These are phyloP conservation scores for Sergeia podlipaevii DNA, from an alignment of 208 protist genomes.

Conservation along the genomic window DNA sequence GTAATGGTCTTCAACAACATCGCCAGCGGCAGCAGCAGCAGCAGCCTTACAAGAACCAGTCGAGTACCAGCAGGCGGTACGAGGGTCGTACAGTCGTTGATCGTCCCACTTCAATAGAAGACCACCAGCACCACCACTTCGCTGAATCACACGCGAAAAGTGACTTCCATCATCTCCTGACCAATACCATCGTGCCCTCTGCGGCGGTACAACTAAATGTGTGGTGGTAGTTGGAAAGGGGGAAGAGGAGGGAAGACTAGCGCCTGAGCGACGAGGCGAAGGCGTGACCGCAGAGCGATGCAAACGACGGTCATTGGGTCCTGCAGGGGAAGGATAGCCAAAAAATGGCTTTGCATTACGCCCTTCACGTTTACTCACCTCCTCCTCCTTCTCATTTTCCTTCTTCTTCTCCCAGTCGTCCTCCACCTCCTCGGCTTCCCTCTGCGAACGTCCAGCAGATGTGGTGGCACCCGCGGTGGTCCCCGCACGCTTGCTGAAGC, in stretches of 20 bases:
- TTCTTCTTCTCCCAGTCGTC: too few relatives aligned
- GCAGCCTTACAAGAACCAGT: conserved; percentile 19
- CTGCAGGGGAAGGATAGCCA: too few relatives aligned
- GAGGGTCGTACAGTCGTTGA: conserved; percentile 26
- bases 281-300: too few relatives aligned
- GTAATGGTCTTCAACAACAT: background rate
- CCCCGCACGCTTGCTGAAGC: conserved; percentile 14
- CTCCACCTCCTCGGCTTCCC: too few relatives aligned
- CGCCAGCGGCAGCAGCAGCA: background rate
- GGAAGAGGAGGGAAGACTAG: background rate
- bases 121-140: background rate
- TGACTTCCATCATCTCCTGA: conserved; percentile 11
- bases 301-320: too few relatives aligned
- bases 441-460: background rate
- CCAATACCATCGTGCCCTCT: conserved; percentile 28
- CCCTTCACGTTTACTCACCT: background rate
- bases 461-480: background rate
- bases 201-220: conserved; percentile 1
- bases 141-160: conserved; percentile 4
- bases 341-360: too few relatives aligned
- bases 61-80: conserved; percentile 46
- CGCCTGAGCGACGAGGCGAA: too few relatives aligned
- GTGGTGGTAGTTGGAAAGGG: conserved; percentile 8
- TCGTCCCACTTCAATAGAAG: conserved; percentile 28
- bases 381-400: background rate